These are phyloP conservation scores for Venturia oleaginea DNA, from an alignment of 2,329 filamentous ascomycete species.

Conservation along the genomic window DNA sequence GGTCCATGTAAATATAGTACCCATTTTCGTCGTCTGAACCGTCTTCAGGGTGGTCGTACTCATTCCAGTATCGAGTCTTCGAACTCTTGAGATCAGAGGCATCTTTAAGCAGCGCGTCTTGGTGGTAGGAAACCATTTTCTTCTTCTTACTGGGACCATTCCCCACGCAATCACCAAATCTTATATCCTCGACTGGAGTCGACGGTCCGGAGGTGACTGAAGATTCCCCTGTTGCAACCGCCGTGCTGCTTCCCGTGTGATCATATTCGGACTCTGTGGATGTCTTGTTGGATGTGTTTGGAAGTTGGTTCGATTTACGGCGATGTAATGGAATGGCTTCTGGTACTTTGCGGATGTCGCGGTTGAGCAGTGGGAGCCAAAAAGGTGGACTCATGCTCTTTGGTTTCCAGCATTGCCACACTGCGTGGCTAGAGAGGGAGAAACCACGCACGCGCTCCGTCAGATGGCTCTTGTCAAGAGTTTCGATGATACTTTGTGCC, in stretches of 20 bases:
- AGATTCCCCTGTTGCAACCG: constrained; percentile 7
- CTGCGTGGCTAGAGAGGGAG: constrained; percentile 44
- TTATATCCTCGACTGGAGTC: background rate
- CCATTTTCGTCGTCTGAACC: constrained; percentile 42
- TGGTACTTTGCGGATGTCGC: constrained; percentile 46
- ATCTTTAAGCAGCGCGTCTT: background rate
- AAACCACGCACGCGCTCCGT: constrained; percentile 44
- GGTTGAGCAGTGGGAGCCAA: constrained; percentile 37
- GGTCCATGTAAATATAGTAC: constrained; percentile 68
- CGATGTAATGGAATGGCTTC: constrained; percentile 20
- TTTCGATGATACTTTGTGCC: constrained; percentile 30
- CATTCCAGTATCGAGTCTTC: constrained; percentile 61
- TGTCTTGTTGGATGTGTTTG: background rate
- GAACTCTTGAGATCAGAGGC: background rate
- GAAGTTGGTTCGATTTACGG: background rate
- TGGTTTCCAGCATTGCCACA: constrained; percentile 40
- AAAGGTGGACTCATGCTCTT: constrained; percentile 36
- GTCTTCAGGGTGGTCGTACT: constrained; percentile 76
- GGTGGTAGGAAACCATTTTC: background rate
- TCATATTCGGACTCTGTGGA: constrained; percentile 8
- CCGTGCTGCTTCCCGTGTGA: constrained; percentile 8
- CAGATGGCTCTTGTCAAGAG: constrained; percentile 40
- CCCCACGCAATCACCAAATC: background rate
- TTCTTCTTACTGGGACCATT: background rate
- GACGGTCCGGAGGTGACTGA: constrained; percentile 9